Evolutionary conservation across 441 rosid species (phyloP), one percentile per base, ranked within the genome.

Genomic region (Erysimum cheiri): DNA sequence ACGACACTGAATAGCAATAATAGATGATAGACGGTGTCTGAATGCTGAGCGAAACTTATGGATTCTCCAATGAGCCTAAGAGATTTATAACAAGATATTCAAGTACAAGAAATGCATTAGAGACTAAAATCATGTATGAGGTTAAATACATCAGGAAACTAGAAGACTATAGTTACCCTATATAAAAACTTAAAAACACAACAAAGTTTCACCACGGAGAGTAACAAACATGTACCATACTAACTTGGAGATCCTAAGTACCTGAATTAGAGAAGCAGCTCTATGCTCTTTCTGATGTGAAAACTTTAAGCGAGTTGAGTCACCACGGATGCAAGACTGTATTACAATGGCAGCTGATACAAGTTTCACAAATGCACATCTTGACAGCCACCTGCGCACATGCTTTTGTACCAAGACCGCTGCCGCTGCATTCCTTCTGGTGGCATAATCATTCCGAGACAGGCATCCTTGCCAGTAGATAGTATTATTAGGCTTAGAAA

Each of bases 211-310:
- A n/a, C n/a, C n/a, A n/a, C n/a, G n/a, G n/a, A n/a, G n/a, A n/a
- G 58, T 26, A 41, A 26, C 36, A 29, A 28, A 43, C 17, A 33
- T 57, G 14, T 43, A 43, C 49, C 19, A 36, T 37, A 47, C 24
- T 4, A 54, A 56, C 50, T 33, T 60, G 37, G 35, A 49, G 68
- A 59, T 43, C 39, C 17, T 11, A 55, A 4, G 64, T 65, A 92
- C 99, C 99, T 92, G 98, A 80, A 92, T 89, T 9, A 84, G 41
- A 37, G 76, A 62, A 14, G 96, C 93, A 80, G 98, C 95, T 79
- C 81, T 84, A 26, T 74, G 82, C 72, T 80, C 81, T 90, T 80
- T 95, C 70, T 52, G 76, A 62, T 71, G 75, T 69, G 85, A 43
- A 77, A 85, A 88, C 66, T 72, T 85, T 71, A 77, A 74, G 40